Conservation (phyloP, 495 filamentous ascomycete species). For the Jackrogersella multiformis region DNA sequence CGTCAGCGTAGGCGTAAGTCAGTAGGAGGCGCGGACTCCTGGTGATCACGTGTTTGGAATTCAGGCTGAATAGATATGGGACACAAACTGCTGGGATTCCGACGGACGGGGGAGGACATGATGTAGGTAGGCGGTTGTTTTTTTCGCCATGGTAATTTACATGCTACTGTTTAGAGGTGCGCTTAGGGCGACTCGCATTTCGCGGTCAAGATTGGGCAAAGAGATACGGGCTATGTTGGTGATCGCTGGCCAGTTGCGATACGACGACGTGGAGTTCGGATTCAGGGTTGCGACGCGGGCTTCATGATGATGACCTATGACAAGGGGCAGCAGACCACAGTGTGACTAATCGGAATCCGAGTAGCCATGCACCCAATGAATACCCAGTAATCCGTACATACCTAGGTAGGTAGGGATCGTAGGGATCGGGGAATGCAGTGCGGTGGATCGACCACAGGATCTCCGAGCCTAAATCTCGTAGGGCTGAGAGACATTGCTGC, state of each 20-base stretch:
- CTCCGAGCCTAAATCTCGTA: conserved; percentile 47
- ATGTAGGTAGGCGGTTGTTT: conserved; percentile 8
- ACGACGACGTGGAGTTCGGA: conserved; percentile 24
- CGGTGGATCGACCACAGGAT: conserved; percentile 42
- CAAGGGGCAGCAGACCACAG: conserved; percentile 28
- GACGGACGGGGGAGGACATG: conserved; percentile 1
- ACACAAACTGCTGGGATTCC: background rate
- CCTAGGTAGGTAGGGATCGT: conserved; percentile 2
- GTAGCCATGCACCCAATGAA: conserved; percentile 27
- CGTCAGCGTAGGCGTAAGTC: conserved; percentile 32
- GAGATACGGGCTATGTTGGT: conserved; percentile 22
- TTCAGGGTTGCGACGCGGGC: conserved; percentile 23
- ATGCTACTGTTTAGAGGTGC: conserved; percentile 9
- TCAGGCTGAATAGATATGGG: conserved; percentile 10
- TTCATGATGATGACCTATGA: conserved; percentile 21
- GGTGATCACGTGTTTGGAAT: conserved; percentile 24
- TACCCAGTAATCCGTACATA: no score
- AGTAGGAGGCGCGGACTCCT: conserved; percentile 23
- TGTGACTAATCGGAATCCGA: conserved; percentile 33
- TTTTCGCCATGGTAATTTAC: conserved; percentile 9
- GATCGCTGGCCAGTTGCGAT: conserved; percentile 23
- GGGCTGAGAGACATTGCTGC: conserved; percentile 46
- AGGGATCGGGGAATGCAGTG: conserved; percentile 39
- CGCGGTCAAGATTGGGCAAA: conserved; percentile 23
- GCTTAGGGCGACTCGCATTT: conserved; percentile 11